Conservation (phyloP, 208 protist genomes). For the Sergeia podlipaevii region DNA sequence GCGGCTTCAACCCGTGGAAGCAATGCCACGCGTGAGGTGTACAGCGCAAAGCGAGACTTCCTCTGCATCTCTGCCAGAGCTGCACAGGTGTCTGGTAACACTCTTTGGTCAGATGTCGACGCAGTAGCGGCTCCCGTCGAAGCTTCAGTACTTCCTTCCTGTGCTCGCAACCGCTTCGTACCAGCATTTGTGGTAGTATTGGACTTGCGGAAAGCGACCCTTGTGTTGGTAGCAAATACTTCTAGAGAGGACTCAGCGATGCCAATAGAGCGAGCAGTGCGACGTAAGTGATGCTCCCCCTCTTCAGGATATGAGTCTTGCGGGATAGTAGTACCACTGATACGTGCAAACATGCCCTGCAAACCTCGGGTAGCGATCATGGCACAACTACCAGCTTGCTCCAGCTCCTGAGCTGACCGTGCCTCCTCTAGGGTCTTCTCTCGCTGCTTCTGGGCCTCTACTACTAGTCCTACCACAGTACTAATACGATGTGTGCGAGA, state of each 20-base stretch:
- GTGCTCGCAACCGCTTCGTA: not conserved
- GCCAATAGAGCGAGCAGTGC: no score
- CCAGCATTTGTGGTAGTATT: not conserved
- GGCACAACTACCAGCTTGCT: no score
- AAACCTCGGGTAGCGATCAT: no score
- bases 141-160: not conserved
- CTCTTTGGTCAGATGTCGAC: not conserved
- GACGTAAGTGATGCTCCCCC: no score
- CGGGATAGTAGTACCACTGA: no score
- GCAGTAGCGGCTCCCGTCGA: not conserved
- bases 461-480: not conserved
- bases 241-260: not conserved
- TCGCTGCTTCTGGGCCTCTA: not conserved
- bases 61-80: slow-evolving; percentile 29
- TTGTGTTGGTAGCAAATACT: not conserved
- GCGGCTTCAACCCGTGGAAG: slow-evolving; percentile 32
- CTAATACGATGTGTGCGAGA: not conserved
- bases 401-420: slow-evolving; percentile 6
- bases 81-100: slow-evolving; percentile 6
- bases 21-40: slow-evolving; percentile 46
- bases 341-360: no score
- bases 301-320: no score
- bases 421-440: slow-evolving; percentile 10
- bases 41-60: slow-evolving; percentile 41
- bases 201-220: not conserved